phyloP scores from a whole-genome alignment of 2,329 filamentous ascomycete genomes.

The Aspergillus transmontanensis region DNA sequence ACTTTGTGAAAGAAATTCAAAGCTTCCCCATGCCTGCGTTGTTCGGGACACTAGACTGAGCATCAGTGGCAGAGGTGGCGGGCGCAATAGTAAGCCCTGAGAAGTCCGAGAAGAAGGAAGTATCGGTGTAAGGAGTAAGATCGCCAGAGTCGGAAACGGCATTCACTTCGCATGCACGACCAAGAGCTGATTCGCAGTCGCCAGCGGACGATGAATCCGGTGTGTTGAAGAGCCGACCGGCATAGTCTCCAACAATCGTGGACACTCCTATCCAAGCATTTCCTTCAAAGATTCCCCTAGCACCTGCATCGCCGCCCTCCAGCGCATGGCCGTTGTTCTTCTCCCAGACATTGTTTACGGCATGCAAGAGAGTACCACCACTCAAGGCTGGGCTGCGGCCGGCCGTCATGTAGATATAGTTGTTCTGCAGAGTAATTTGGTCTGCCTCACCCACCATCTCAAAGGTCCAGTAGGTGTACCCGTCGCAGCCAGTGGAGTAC shows the following conservation, averaged over 20 bases:
- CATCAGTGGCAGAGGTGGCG: background rate
- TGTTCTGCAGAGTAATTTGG: conserved; percentile 59
- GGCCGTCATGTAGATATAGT: conserved; percentile 62
- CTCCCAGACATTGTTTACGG: conserved; percentile 63
- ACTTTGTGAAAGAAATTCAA: background rate
- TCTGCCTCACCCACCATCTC: conserved; percentile 56
- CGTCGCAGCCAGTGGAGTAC: conserved; percentile 61
- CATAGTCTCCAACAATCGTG: background rate
- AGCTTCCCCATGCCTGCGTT: background rate
- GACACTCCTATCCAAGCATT: background rate
- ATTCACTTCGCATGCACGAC: background rate
- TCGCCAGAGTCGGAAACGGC: background rate
- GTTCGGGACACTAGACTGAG: background rate
- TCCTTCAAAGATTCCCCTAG: background rate
- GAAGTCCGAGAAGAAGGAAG: background rate
- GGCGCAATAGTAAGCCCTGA: background rate
- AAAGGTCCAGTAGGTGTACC: conserved; percentile 54
- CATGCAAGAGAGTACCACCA: conserved; percentile 60
- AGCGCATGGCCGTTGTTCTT: conserved; percentile 60
- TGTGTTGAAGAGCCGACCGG: background rate
- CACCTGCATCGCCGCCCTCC: conserved; percentile 35
- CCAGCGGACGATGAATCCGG: background rate
- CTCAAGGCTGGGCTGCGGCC: conserved; percentile 61
- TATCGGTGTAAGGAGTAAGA: background rate
- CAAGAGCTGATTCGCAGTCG: background rate